Evolutionary conservation across 2,329 filamentous ascomycete genomes (phyloP).

Genomic region (Colletotrichum filicis): DNA sequence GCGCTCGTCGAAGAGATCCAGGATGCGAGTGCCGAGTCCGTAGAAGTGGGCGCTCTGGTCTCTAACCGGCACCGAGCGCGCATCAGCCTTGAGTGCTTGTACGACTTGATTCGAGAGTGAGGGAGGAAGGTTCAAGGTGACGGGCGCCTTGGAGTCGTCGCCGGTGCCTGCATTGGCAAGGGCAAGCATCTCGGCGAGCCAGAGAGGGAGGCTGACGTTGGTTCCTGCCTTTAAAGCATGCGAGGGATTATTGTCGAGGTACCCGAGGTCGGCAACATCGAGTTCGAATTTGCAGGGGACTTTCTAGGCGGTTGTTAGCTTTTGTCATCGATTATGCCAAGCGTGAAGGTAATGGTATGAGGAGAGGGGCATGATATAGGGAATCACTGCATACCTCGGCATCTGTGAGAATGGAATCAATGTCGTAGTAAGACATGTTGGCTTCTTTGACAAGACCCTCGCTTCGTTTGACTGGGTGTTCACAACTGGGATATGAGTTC

Average conservation of each 20-base stretch:
- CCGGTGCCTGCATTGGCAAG: slow-evolving; percentile 63
- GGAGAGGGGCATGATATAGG: background rate
- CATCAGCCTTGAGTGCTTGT: slow-evolving; percentile 91
- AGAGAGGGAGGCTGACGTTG: slow-evolving; percentile 85
- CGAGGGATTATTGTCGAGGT: slow-evolving; percentile 84
- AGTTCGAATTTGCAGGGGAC: slow-evolving; percentile 95
- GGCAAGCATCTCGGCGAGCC: slow-evolving; percentile 94
- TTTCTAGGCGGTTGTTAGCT: slow-evolving; percentile 69
- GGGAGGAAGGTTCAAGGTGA: slow-evolving; percentile 83
- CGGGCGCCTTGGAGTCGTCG: slow-evolving; percentile 65
- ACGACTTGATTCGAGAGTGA: slow-evolving; percentile 83
- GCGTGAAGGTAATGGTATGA: background rate
- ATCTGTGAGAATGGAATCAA: slow-evolving; percentile 86
- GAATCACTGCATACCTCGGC: slow-evolving; percentile 70
- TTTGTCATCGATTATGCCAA: background rate
- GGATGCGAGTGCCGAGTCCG: slow-evolving; percentile 82
- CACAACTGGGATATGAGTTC: background rate
- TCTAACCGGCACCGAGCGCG: slow-evolving; percentile 84
- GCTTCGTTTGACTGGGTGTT: background rate
- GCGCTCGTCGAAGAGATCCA: slow-evolving; percentile 88
- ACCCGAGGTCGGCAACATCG: slow-evolving; percentile 86
- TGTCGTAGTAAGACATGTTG: slow-evolving; percentile 81
- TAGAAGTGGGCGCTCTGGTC: slow-evolving; percentile 90
- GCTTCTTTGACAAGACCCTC: background rate
- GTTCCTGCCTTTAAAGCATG: slow-evolving; percentile 82